Conservation (phyloP, 2,329 filamentous ascomycete genomes). For the Nemania sp. region DNA sequence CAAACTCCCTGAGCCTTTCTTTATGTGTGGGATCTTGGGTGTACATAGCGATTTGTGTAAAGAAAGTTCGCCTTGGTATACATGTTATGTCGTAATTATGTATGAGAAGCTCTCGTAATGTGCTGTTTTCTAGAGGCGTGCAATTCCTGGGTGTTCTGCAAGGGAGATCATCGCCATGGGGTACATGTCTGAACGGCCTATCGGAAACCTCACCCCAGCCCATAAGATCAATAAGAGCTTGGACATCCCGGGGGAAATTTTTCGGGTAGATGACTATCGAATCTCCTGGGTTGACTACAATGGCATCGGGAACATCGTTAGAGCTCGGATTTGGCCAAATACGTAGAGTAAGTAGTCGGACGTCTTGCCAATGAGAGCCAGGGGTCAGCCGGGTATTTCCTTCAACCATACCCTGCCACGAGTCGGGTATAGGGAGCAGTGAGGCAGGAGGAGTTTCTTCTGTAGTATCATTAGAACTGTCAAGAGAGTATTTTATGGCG, state of each 20-base stretch:
- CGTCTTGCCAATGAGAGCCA: slow-evolving; percentile 85
- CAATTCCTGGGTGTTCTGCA: slow-evolving; percentile 33
- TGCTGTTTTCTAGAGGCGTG: slow-evolving; percentile 50
- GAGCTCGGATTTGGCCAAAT: slow-evolving; percentile 36
- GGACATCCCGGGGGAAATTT: slow-evolving; percentile 82
- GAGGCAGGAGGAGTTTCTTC: slow-evolving; percentile 32
- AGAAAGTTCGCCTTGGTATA: slow-evolving; percentile 86
- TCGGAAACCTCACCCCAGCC: slow-evolving; percentile 77
- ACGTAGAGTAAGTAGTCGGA: slow-evolving; percentile 73
- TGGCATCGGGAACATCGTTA: slow-evolving; percentile 37
- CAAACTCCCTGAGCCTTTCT: slow-evolving; percentile 82
- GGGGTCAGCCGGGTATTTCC: slow-evolving; percentile 78
- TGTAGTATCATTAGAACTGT: slow-evolving; percentile 22
- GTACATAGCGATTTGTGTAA: slow-evolving; percentile 76
- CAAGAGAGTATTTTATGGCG: slow-evolving; percentile 40
- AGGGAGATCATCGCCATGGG: slow-evolving; percentile 17
- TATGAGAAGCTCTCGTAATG: slow-evolving; percentile 74
- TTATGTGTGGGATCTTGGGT: slow-evolving; percentile 72
- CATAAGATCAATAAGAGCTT: slow-evolving; percentile 77
- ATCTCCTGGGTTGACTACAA: slow-evolving; percentile 69
- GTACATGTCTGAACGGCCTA: slow-evolving; percentile 51
- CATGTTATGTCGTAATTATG: slow-evolving; percentile 88
- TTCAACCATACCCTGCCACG: slow-evolving; percentile 60
- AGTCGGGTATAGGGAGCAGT: slow-evolving; percentile 60
- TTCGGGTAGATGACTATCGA: slow-evolving; percentile 82